These are phyloP conservation scores for Ilyonectria destructans DNA, from an alignment of 2,329 filamentous ascomycete genomes.

Conservation along the genomic window DNA sequence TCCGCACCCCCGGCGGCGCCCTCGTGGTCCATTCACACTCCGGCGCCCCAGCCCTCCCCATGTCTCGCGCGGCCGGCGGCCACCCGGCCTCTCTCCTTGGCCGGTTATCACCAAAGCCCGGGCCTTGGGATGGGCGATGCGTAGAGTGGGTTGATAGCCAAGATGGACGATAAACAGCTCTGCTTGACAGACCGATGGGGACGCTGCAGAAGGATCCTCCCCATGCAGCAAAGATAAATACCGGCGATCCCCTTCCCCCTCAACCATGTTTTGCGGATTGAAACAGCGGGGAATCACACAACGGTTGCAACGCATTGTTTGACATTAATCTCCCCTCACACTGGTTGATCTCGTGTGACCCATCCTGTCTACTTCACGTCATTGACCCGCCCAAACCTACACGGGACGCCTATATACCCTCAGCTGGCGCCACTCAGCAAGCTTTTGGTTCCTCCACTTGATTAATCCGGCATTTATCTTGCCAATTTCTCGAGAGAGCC, in stretches of 20 bases:
- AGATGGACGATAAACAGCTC: slow-evolving; percentile 18
- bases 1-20: slow-evolving; percentile 19
- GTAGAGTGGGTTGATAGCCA: slow-evolving; percentile 26
- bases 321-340: slow-evolving; percentile 22
- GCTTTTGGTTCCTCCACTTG: neutral
- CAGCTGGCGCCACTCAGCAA: neutral
- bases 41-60: slow-evolving; percentile 32
- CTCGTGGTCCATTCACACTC: slow-evolving; percentile 26
- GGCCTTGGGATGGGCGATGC: slow-evolving; percentile 37
- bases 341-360: slow-evolving; percentile 23
- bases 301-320: slow-evolving; percentile 24
- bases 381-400: slow-evolving; percentile 34
- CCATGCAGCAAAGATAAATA: slow-evolving; percentile 40
- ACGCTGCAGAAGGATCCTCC: slow-evolving; percentile 18
- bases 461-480: neutral
- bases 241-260: slow-evolving; percentile 38
- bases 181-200: slow-evolving; percentile 7
- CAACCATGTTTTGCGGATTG: slow-evolving; percentile 24
- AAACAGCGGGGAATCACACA: slow-evolving; percentile 40
- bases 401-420: slow-evolving; percentile 10
- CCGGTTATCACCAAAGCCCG: slow-evolving; percentile 44
- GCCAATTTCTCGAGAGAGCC: neutral
- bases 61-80: slow-evolving; percentile 42
- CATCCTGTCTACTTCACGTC: slow-evolving; percentile 37
- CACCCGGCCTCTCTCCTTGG: slow-evolving; percentile 38